Evolutionary conservation across 2,329 filamentous ascomycete species (phyloP).

Genomic region (Arachnopeziza araneosa): DNA sequence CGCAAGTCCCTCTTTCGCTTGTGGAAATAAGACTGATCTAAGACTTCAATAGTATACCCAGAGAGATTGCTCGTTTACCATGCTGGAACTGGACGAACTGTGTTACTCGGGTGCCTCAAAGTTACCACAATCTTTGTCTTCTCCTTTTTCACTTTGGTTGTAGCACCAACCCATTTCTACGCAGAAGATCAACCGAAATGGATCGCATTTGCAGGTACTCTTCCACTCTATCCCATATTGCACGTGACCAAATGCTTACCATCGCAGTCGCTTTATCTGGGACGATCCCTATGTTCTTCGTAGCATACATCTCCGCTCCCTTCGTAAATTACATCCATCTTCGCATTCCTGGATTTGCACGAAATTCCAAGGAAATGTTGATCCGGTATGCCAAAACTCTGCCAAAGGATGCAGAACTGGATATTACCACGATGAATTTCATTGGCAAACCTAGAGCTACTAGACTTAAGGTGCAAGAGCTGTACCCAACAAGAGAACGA

Average conservation of each 20-base stretch:
- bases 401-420: conserved; percentile 36
- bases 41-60: conserved; percentile 40
- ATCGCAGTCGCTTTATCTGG: conserved; percentile 37
- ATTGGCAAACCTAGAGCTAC: conserved; percentile 33
- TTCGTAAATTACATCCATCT: conserved; percentile 70
- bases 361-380: conserved; percentile 51
- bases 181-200: conserved; percentile 24
- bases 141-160: conserved; percentile 57
- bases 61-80: conserved; percentile 67
- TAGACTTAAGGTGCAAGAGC: conserved; percentile 22
- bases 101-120: conserved; percentile 65
- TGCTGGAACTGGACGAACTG: conserved; percentile 60
- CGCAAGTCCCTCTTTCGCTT: background rate
- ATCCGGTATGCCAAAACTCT: conserved; percentile 45
- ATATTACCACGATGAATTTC: conserved; percentile 37
- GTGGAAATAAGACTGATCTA: background rate
- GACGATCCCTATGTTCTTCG: conserved; percentile 57
- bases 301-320: conserved; percentile 60
- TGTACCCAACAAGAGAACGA: conserved; percentile 21
- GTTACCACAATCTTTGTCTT: conserved; percentile 66
- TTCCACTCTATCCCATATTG: background rate
- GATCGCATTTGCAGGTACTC: conserved; percentile 23
- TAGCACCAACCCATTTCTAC: conserved; percentile 40
- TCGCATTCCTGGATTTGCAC: conserved; percentile 59
- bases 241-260: background rate